These are phyloP conservation scores for Cercospora sojina DNA, from an alignment of 2,329 filamentous ascomycete genomes.

Conservation along the genomic window DNA sequence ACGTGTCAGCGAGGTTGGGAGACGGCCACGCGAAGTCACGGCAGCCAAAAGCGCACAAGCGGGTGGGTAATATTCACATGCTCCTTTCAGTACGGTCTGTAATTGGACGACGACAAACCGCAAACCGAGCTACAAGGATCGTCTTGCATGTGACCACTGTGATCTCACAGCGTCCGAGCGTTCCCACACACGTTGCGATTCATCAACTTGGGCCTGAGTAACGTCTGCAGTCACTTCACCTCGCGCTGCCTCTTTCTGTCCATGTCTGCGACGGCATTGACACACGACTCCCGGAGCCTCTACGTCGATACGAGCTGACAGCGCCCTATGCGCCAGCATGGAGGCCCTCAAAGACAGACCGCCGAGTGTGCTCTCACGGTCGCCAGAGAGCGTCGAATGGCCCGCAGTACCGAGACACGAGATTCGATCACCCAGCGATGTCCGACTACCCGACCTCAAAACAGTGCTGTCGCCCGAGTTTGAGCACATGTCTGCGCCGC, in stretches of 20 bases:
- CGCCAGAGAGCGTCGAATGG: conserved; percentile 32
- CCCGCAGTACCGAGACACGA: conserved; percentile 22
- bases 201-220: background rate
- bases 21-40: background rate
- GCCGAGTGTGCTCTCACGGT: conserved; percentile 44
- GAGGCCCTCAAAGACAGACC: conserved; percentile 40
- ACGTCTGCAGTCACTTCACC: background rate
- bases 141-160: background rate
- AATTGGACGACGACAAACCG: background rate
- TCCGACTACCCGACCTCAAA: conserved; percentile 47
- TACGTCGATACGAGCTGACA: conserved; percentile 27
- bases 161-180: background rate
- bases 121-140: background rate
- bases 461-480: conserved; percentile 46
- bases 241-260: background rate
- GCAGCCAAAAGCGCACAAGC: background rate
- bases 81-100: background rate
- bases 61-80: background rate
- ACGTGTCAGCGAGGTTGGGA: background rate
- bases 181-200: conserved; percentile 2
- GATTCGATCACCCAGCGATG: conserved; percentile 31
- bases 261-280: conserved; percentile 17
- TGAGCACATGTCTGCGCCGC: conserved; percentile 34
- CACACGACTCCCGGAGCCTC: conserved; percentile 21
- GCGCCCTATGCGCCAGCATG: conserved; percentile 26